Evolutionary conservation across 441 rosid genomes (phyloP).

Genomic region (Corymbia calophylla): DNA sequence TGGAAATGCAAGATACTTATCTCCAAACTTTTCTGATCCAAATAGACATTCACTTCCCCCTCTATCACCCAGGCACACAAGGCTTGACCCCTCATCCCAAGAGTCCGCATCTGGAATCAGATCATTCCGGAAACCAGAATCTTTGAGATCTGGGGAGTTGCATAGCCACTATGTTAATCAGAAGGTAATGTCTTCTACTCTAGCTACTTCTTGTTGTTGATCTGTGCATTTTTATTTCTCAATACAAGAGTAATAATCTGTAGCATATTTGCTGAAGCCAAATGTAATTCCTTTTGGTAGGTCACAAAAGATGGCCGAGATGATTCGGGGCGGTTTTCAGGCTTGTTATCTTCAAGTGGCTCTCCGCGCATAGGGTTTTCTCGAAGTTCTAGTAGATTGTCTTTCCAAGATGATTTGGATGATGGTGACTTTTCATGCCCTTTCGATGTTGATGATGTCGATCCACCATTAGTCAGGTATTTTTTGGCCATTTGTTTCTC

Average conservation of each 20-base stretch:
- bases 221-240: neutral
- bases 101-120: conserved; percentile 73
- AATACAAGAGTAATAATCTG: neutral
- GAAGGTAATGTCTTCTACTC: conserved; percentile 37
- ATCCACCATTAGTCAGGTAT: conserved; percentile 44
- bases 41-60: conserved; percentile 78
- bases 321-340: conserved; percentile 85
- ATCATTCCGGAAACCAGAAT: conserved; percentile 40
- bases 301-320: conserved; percentile 54
- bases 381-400: conserved; percentile 76
- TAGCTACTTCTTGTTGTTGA: neutral
- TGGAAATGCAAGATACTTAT: conserved; percentile 40
- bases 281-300: conserved; percentile 24
- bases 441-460: conserved; percentile 81
- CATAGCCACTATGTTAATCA: conserved; percentile 57
- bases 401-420: conserved; percentile 73
- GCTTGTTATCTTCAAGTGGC: conserved; percentile 76
- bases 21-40: conserved; percentile 80
- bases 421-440: conserved; percentile 85
- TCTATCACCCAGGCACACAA: conserved; percentile 63
- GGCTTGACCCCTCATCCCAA: conserved; percentile 62
- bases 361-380: conserved; percentile 77
- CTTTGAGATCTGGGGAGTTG: conserved; percentile 51
- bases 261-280: conserved; percentile 3
- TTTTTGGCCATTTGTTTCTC: neutral